Conservation (phyloP, 148 eudicot genomes). For the Silene conica region DNA sequence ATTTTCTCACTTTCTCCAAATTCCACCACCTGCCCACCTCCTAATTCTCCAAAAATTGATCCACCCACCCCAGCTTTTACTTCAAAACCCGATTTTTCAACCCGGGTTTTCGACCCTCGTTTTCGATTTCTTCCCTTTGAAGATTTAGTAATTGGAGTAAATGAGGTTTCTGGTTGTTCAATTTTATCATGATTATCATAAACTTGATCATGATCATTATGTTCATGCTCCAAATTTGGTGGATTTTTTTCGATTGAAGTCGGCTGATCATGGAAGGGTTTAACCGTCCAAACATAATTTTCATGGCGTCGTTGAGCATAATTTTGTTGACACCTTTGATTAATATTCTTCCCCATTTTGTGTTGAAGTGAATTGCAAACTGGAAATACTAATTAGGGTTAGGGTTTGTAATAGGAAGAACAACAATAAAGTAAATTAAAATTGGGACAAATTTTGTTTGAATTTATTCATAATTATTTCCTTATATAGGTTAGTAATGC, state of each 20-base stretch:
- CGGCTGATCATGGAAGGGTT: conserved; percentile 24
- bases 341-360: conserved; percentile 25
- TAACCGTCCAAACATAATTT: conserved; percentile 24
- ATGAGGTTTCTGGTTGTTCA: conserved; percentile 6
- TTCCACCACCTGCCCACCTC: conserved; percentile 15
- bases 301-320: conserved; percentile 10
- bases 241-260: not conserved
- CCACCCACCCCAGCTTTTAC: conserved; percentile 28
- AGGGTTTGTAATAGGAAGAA: too few species aligned
- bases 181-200: not conserved
- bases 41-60: conserved; percentile 19
- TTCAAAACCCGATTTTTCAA: conserved; percentile 17
- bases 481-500: too few species aligned
- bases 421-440: too few species aligned
- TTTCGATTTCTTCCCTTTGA: conserved; percentile 22
- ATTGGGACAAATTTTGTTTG: too few species aligned
- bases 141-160: conserved; percentile 3
- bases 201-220: not conserved
- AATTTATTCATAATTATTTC: too few species aligned
- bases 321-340: conserved; percentile 22
- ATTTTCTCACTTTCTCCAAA: conserved; percentile 22
- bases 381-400: too few species aligned
- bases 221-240: conserved; percentile 1
- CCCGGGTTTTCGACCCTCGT: conserved; percentile 27
- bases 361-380: not conserved